A percentile compares a stretch with the other conserved stretches of the same genome.
Conservation (phyloP, 2,329 filamentous ascomycete genomes). For the Microdochium bolleyi region DNA sequence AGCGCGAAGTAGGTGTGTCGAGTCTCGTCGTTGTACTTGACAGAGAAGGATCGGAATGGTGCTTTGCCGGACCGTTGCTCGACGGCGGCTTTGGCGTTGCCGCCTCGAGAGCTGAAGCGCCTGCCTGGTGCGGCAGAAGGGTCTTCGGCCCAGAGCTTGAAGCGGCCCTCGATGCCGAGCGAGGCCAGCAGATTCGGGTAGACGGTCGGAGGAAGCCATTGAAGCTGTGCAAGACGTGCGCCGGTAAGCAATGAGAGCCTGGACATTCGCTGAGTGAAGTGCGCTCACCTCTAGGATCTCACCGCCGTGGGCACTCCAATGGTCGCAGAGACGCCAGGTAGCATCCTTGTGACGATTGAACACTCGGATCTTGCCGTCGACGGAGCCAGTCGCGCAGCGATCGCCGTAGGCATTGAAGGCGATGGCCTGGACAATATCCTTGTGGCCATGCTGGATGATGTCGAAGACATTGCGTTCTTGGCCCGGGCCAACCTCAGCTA, state of each 20-base stretch:
- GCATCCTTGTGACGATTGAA: constrained; percentile 78
- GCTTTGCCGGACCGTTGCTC: constrained; percentile 51
- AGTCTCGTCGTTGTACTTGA: constrained; percentile 73
- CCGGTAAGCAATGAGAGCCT: not conserved
- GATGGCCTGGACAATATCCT: constrained; percentile 74
- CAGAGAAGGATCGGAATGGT: constrained; percentile 74
- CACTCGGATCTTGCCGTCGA: constrained; percentile 87
- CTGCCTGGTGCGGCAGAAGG: constrained; percentile 70
- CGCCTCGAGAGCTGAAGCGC: constrained; percentile 64
- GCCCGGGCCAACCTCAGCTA: not conserved
- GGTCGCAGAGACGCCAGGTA: constrained; percentile 74
- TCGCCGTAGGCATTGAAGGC: constrained; percentile 91
- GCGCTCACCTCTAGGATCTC: constrained; percentile 74
- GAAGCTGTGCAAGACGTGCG: constrained; percentile 48
- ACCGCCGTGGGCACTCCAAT: constrained; percentile 82
- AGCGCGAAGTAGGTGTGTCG: constrained; percentile 79
- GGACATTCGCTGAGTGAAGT: not conserved
- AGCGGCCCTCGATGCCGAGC: constrained; percentile 81
- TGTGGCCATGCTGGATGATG: constrained; percentile 66
- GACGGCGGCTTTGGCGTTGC: constrained; percentile 38
- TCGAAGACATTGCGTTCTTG: constrained; percentile 28
- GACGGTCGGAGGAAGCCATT: constrained; percentile 87
- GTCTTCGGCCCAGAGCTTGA: constrained; percentile 91
- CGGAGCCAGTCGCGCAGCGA: constrained; percentile 82
- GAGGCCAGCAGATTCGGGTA: constrained; percentile 81